Evolutionary conservation across 1,284 basidiomycete genomes (phyloP), one percentile per base, ranked within the genome.

Genomic region (Malassezia cuniculi): DNA sequence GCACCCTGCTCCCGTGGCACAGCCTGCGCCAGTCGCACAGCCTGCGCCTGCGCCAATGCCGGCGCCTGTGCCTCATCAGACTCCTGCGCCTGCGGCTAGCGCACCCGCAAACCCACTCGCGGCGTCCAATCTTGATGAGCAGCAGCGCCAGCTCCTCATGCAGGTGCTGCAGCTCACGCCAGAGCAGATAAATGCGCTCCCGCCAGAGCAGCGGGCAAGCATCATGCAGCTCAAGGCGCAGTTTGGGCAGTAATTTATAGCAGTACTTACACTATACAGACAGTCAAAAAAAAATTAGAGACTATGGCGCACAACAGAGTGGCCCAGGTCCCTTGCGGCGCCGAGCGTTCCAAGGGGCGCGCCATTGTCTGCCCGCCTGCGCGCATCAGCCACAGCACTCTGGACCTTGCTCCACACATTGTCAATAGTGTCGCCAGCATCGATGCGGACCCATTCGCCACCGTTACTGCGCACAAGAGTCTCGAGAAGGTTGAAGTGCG

Each of bases 81-180:
- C 33, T 32, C 34, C 38, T 38, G 2, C 27, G 27, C 16, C 28
- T 19, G 20, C 25, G 41, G 14, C 42, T 17, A 9, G 33, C 27
- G 11, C 25, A 25, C 18, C 29, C 21, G 27, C 31, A 42, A 27
- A 31, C 41, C 28, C 41, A 20, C 17, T 32, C n/a, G 28, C 50
- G 16, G 27, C 51, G 27, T 34, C 47, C 15, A 50, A 60, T 32
- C 30, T 60, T 29, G 52, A 55, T 18, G 57, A 62, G 31, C 56
- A 59, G 27, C 55, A 61, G 31, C 47, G 41, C n/a, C 50, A 49
- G 16, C 45, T 66, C 1, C 47, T 66, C 4, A 54, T 58, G 48
- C 85, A 89, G 70, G 86, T 95, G 0, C 71, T 97, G 21, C 76
- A 75, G 44, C 70, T 97, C 57, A 82, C 83, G 0, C 79, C 76